Percentiles rank a stretch among this genome's conserved stretches.
These are phyloP conservation scores for Penicillium diatomitis DNA, from an alignment of 495 filamentous ascomycete genomes.

Conservation along the genomic window DNA sequence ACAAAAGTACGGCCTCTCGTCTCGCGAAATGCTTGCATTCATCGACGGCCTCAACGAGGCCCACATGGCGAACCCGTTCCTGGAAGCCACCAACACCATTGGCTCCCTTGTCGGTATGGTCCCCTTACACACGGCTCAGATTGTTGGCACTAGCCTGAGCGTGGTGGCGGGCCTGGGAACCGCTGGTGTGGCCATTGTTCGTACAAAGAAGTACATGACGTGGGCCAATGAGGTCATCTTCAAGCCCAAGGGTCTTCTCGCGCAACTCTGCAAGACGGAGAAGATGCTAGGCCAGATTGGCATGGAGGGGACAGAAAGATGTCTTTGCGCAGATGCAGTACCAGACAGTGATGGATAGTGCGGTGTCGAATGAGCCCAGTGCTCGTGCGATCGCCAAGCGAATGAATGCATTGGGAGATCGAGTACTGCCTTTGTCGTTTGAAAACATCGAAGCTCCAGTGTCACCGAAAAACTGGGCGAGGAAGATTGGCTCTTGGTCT, in stretches of 20 bases:
- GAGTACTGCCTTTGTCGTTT: slow-evolving; percentile 6
- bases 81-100: slow-evolving; percentile 6
- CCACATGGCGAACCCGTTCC: slow-evolving; percentile 16
- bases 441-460: slow-evolving; percentile 1
- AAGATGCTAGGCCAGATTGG: slow-evolving; percentile 12
- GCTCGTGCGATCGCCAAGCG: slow-evolving; percentile 5
- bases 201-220: slow-evolving; percentile 14
- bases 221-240: slow-evolving; percentile 14
- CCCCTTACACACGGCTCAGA: slow-evolving; percentile 9
- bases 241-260: slow-evolving; percentile 11
- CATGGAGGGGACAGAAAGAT: background rate
- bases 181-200: slow-evolving; percentile 6
- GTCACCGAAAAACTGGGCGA: slow-evolving; percentile 11
- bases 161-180: slow-evolving; percentile 11
- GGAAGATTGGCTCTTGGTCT: slow-evolving; percentile 2
- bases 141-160: slow-evolving; percentile 7
- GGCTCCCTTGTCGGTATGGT: slow-evolving; percentile 9
- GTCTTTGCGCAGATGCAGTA: slow-evolving; percentile 3
- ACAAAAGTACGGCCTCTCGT: background rate
- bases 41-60: slow-evolving; percentile 18
- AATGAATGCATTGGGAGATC: slow-evolving; percentile 10
- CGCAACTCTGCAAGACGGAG: slow-evolving; percentile 14
- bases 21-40: slow-evolving; percentile 11
- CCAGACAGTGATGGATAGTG: background rate
- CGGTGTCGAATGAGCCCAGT: background rate